Evolutionary conservation across 768 basidiomycete species (phyloP).

Genomic region (Xerocomus potaroensis): DNA sequence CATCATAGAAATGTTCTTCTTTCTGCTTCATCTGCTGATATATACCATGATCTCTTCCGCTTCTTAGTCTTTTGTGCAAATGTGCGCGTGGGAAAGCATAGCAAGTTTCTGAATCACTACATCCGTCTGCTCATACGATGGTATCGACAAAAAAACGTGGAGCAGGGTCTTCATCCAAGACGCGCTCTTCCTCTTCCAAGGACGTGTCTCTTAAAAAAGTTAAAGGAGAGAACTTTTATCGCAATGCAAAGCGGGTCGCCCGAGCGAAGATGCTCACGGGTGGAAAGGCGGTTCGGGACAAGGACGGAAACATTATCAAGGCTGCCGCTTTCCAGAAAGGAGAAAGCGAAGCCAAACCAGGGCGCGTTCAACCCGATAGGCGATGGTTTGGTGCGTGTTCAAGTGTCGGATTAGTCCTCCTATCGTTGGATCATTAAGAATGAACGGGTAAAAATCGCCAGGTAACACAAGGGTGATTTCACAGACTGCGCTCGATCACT

Average conservation of each 20-base stretch:
- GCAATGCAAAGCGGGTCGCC: slow-evolving; percentile 84
- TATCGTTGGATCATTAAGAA: slow-evolving; percentile 7
- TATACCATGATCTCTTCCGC: no score
- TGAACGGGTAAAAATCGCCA: slow-evolving; percentile 28
- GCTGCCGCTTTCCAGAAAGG: slow-evolving; percentile 95
- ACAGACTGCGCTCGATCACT: slow-evolving; percentile 93
- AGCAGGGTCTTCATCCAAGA: slow-evolving; percentile 28
- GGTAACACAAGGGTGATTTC: slow-evolving; percentile 99
- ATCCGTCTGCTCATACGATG: no score
- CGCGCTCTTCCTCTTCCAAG: slow-evolving; percentile 43
- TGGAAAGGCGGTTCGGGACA: slow-evolving; percentile 87
- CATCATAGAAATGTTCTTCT: slow-evolving; percentile 8
- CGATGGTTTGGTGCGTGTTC: slow-evolving; percentile 88
- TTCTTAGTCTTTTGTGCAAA: no score
- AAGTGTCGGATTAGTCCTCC: background rate
- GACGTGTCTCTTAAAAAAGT: slow-evolving; percentile 58
- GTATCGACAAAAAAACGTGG: slow-evolving; percentile 28
- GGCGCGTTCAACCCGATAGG: slow-evolving; percentile 90
- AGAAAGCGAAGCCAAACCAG: slow-evolving; percentile 87
- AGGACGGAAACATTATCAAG: slow-evolving; percentile 87
- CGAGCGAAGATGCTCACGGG: slow-evolving; percentile 90
- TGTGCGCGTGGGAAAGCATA: slow-evolving; percentile 13
- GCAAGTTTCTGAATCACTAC: background rate
- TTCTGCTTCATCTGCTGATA: background rate
- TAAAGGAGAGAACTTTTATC: slow-evolving; percentile 98